phyloP scores from a whole-genome alignment of 306 rosid species.

The Psophocarpus tetragonolobus region DNA sequence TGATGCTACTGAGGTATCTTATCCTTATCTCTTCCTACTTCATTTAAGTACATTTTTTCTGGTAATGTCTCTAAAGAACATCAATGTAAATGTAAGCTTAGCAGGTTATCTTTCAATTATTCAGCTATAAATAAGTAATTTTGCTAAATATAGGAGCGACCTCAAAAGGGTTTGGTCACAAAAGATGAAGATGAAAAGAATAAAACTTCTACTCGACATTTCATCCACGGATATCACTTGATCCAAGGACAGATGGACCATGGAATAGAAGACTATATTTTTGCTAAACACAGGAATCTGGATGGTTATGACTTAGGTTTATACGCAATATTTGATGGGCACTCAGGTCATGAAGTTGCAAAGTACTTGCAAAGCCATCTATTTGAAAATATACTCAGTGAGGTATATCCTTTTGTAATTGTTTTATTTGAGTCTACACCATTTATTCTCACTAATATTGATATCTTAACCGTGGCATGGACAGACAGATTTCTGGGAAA shows the following conservation, averaged over 20 bases:
- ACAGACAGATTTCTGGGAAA: constrained; percentile 59
- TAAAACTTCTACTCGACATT: constrained; percentile 11
- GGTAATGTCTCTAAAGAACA: not conserved
- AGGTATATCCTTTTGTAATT: constrained; percentile 29
- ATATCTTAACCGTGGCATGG: constrained; percentile 29
- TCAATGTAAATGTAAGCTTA: not conserved
- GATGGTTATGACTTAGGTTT: constrained; percentile 53
- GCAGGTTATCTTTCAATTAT: not conserved
- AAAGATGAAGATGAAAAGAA: constrained; percentile 28
- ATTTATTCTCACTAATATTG: constrained; percentile 14
- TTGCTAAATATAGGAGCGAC: constrained; percentile 17
- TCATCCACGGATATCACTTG: constrained; percentile 57
- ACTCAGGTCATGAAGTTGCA: constrained; percentile 58
- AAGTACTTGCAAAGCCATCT: constrained; percentile 61
- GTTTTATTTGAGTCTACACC: not conserved
- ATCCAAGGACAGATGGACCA: constrained; percentile 53
- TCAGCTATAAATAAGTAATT: not conserved
- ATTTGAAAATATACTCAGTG: constrained; percentile 50
- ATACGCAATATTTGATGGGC: constrained; percentile 71
- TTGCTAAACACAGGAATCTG: constrained; percentile 46
- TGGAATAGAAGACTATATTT: constrained; percentile 68
- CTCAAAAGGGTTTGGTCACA: not conserved
- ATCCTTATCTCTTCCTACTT: not conserved
- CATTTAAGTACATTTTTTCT: not conserved
- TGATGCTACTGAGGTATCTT: constrained; percentile 29